Base-by-base conservation (phyloP, 371 early-diverging fungal genomes). In the Mucor circinelloides region DNA sequence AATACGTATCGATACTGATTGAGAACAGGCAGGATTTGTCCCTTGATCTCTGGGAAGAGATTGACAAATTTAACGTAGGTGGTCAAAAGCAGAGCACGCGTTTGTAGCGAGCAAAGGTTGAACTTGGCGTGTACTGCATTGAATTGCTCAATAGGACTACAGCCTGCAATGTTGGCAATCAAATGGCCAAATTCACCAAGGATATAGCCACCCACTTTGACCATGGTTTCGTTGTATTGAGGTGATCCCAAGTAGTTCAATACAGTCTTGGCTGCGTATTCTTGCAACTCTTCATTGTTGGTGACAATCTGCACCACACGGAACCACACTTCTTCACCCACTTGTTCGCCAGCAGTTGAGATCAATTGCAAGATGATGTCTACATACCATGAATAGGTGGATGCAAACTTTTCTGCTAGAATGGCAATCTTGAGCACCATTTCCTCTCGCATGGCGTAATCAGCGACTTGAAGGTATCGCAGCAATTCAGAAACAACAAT, bases 341-440 rank as follows among this genome's bases (percentile, higher is more conserved):
- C 95, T 71, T 93, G 93, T 66, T 97, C 97, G 23, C 98, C 98
- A 4, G 97, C 97, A 25, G 94, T 86, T n/a, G 93, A 91, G 64
- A 98, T 94, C 46, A 99, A 85, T 71, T 96, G 94, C 57, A 98
- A 82, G 65, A 98, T 96, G 31, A 96, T 94, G 72, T 99, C 98
- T 3, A 99, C 95, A 75, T 98, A 99, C 99, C 99, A 99, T 19
- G 94, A 90, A 71, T 94, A 95, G 69, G 97, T 97, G 1, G 97
- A 94, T 0, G 98, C 97, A 73, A 91, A 98, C 77, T 96, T 97
- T 73, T 99, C 99, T 2, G 98, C 92, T 70, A 99, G 81, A 73
- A 99, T 97, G 44, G 99, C 99, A 70, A 98, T 97, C 75, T 98
- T 98, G 52, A 98, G 85, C 17, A 96, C 98, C 94, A 99, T 93